Evolutionary conservation across 73 alveolate species (phyloP), one percentile per base, ranked within the genome.

Genomic region (Symbiodinium natans): DNA sequence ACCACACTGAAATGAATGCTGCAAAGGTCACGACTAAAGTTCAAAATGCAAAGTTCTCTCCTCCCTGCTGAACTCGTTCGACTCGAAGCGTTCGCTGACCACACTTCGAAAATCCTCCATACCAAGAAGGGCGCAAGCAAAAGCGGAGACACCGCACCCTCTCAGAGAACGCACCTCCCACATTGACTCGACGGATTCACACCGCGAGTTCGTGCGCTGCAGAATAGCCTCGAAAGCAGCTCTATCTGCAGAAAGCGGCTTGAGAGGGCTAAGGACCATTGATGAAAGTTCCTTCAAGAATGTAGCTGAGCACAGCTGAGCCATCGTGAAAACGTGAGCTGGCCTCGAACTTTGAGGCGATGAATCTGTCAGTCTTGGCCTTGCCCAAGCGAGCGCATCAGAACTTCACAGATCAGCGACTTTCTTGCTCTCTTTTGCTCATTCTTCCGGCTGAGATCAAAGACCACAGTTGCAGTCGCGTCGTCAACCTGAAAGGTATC

Each of bases 81-180:
- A 63, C 36, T 63, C 80, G 36, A 63, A 63, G 5, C 80, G 80
- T n/a, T 63, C 80, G 80, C 11, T 13, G 33, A 63, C 80, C 3
- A 31, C 80, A n/a, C 33, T 63, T 19, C 80, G 80, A n/a, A 63
- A 63, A 36, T 63, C 80, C 80, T 63, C 21, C 6, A 9, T 13
- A 46, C 6, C 21, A 13, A 6, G 13, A 6, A 9, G 59, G 13
- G 13, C 59, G 59, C 59, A 46, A 6, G 59, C 59, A n/a, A n/a
- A n/a, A n/a, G n/a, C n/a, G n/a, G n/a, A n/a, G n/a, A n/a, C n/a
- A n/a, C n/a, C n/a, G n/a, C n/a, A n/a, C n/a, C n/a, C n/a, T n/a
- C n/a, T n/a, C n/a, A n/a, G n/a, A n/a, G n/a, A n/a, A n/a, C 71
- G 71, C 6, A 52, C 71, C 80, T 63, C 80, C 80, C 80, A 63